phyloP scores from a whole-genome alignment of 2,329 filamentous ascomycete species.

The Bisporella sp. region DNA sequence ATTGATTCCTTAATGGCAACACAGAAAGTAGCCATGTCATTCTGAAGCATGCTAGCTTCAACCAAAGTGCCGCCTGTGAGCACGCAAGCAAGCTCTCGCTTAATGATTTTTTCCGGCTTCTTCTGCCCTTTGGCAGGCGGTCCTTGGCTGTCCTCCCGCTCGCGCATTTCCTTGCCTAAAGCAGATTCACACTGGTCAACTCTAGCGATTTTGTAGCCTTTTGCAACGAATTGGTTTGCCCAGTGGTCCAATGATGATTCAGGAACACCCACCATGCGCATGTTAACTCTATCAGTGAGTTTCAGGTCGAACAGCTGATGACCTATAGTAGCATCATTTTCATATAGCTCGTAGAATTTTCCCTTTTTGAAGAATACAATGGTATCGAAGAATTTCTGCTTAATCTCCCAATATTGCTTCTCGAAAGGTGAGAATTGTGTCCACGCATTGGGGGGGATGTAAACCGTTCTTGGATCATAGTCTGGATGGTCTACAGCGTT shows the following conservation, averaged over 20 bases:
- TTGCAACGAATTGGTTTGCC: conserved; percentile 97
- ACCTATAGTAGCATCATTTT: conserved; percentile 93
- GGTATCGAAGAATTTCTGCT: conserved; percentile 94
- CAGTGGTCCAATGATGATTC: conserved; percentile 93
- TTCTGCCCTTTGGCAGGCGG: conserved; percentile 18
- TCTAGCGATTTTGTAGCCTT: conserved; percentile 93
- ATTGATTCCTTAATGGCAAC: conserved; percentile 84
- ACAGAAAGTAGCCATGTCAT: conserved; percentile 96
- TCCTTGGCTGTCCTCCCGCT: conserved; percentile 56
- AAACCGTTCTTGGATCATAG: conserved; percentile 87
- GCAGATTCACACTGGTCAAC: conserved; percentile 97
- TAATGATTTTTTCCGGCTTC: conserved; percentile 87
- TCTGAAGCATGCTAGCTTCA: conserved; percentile 92
- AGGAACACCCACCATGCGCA: conserved; percentile 98
- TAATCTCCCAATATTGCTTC: conserved; percentile 99
- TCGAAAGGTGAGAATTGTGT: conserved; percentile 86
- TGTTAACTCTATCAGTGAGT: conserved; percentile 95
- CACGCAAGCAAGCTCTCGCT: conserved; percentile 82
- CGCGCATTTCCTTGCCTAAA: conserved; percentile 96
- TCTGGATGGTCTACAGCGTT: conserved; percentile 75
- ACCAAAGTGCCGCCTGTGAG: conserved; percentile 90
- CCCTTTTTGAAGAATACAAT: conserved; percentile 99
- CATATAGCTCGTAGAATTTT: conserved; percentile 97
- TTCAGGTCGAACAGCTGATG: conserved; percentile 97
- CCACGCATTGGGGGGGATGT: conserved; percentile 76